These are phyloP conservation scores for Penicillium sp. DNA, from an alignment of 2,329 filamentous ascomycete genomes.

Conservation along the genomic window DNA sequence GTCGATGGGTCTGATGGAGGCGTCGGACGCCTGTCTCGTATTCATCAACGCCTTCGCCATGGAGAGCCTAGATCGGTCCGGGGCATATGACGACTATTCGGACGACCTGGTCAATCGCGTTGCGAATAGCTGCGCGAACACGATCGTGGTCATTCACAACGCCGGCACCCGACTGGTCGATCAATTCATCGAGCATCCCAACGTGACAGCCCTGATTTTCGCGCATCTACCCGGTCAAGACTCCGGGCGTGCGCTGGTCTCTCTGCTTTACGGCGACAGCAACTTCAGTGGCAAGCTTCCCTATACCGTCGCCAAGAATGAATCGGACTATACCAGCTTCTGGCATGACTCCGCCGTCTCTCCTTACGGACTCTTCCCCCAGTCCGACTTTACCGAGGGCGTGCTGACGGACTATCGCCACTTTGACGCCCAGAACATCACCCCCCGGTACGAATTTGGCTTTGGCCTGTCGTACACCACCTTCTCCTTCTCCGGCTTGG, in stretches of 20 bases:
- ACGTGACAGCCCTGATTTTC: slow-evolving; percentile 70
- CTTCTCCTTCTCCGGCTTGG: slow-evolving; percentile 55
- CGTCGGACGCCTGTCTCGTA: slow-evolving; percentile 21
- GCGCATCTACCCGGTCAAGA: slow-evolving; percentile 70
- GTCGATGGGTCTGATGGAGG: slow-evolving; percentile 9
- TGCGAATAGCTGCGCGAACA: slow-evolving; percentile 72
- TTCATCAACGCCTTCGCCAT: slow-evolving; percentile 27
- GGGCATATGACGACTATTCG: slow-evolving; percentile 22
- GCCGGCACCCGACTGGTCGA: slow-evolving; percentile 73
- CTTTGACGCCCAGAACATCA: slow-evolving; percentile 49
- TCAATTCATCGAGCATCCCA: slow-evolving; percentile 57
- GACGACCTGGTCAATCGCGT: slow-evolving; percentile 62
- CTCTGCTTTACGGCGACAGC: slow-evolving; percentile 65
- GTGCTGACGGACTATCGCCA: slow-evolving; percentile 57
- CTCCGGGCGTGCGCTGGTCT: slow-evolving; percentile 68
- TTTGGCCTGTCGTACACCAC: slow-evolving; percentile 60
- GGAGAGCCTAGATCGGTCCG: slow-evolving; percentile 18
- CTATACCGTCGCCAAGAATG: slow-evolving; percentile 55
- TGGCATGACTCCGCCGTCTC: slow-evolving; percentile 46
- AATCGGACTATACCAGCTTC: slow-evolving; percentile 45
- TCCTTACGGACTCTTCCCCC: slow-evolving; percentile 53
- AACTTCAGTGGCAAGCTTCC: slow-evolving; percentile 60
- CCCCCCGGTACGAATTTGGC: slow-evolving; percentile 59
- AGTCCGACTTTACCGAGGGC: slow-evolving; percentile 59
- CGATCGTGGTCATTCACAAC: slow-evolving; percentile 86